These are phyloP conservation scores for Trichoderma orchidacearum DNA, from an alignment of 495 filamentous ascomycete species.

Conservation along the genomic window DNA sequence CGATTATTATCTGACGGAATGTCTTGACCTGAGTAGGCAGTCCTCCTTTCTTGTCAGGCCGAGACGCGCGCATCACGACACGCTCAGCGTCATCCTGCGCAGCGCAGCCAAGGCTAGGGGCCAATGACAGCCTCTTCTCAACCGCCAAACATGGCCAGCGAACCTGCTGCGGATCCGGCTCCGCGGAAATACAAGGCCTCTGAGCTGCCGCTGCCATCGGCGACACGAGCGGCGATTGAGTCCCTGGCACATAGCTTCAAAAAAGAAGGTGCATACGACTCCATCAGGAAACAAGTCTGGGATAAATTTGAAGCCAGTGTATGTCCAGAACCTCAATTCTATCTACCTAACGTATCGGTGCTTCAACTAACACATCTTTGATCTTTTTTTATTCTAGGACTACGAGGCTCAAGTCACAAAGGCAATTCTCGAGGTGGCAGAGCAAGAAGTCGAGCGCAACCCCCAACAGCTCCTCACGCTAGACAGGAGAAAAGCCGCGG, in stretches of 20 bases:
- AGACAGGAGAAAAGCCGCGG: constrained; percentile 66
- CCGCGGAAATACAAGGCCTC: constrained; percentile 72
- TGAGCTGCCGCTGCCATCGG: constrained; percentile 62
- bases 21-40: background rate
- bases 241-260: constrained; percentile 68
- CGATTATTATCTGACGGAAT: background rate
- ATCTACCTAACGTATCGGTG: background rate
- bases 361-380: constrained; percentile 1
- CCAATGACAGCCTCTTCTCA: background rate
- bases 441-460: constrained; percentile 72
- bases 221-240: constrained; percentile 64
- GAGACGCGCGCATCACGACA: background rate
- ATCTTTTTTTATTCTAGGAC: constrained; percentile 31
- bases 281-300: constrained; percentile 69
- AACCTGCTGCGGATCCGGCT: background rate
- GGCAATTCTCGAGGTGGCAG: constrained; percentile 55
- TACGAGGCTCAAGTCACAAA: constrained; percentile 52
- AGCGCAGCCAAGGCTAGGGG: background rate
- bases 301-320: constrained; percentile 67
- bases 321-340: constrained; percentile 17
- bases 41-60: background rate
- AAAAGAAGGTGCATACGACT: constrained; percentile 83
- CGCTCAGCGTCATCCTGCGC: background rate
- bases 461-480: constrained; percentile 56
- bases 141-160: background rate